A percentile compares a stretch with the other conserved stretches of the same genome.
These are phyloP conservation scores for Fragaria iinumae DNA, from an alignment of 306 rosid species.

Conservation along the genomic window DNA sequence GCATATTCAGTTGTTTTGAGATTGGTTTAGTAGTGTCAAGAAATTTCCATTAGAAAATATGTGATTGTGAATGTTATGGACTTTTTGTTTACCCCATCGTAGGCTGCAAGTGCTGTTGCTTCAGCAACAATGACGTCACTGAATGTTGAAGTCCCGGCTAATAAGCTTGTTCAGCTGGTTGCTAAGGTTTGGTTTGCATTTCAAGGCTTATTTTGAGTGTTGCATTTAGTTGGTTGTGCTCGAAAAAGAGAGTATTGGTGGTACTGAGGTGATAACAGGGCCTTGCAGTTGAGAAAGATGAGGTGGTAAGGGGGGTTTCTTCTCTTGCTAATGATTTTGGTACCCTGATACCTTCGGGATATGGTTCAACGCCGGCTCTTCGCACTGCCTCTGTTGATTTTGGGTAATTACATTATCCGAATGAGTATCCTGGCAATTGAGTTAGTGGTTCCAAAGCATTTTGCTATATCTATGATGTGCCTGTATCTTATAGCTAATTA, in stretches of 20 bases:
- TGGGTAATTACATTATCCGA: slow-evolving; percentile 39
- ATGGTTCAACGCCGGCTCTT: slow-evolving; percentile 34
- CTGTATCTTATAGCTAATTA: not conserved
- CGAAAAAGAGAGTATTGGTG: slow-evolving; percentile 27
- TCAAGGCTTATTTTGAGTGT: slow-evolving; percentile 8
- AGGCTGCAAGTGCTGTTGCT: slow-evolving; percentile 93
- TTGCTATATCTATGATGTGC: not conserved
- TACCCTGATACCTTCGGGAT: slow-evolving; percentile 34
- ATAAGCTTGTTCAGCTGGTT: slow-evolving; percentile 66
- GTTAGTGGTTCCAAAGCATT: not conserved
- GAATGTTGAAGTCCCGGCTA: slow-evolving; percentile 59
- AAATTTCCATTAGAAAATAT: no score
- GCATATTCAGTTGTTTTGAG: not conserved
- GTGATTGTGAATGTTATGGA: not conserved
- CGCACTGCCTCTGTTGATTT: slow-evolving; percentile 53
- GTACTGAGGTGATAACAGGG: slow-evolving; percentile 71
- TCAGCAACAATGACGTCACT: slow-evolving; percentile 80
- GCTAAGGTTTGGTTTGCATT: slow-evolving; percentile 58
- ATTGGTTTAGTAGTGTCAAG: not conserved
- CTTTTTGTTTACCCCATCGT: not conserved
- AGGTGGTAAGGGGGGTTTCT: slow-evolving; percentile 48
- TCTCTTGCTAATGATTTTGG: slow-evolving; percentile 49
- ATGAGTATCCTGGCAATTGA: not conserved
- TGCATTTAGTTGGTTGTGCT: slow-evolving; percentile 18
- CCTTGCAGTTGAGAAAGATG: slow-evolving; percentile 80